Base-by-base conservation (phyloP, 2,329 filamentous ascomycete species). In the Trichoderma aggressivum region DNA sequence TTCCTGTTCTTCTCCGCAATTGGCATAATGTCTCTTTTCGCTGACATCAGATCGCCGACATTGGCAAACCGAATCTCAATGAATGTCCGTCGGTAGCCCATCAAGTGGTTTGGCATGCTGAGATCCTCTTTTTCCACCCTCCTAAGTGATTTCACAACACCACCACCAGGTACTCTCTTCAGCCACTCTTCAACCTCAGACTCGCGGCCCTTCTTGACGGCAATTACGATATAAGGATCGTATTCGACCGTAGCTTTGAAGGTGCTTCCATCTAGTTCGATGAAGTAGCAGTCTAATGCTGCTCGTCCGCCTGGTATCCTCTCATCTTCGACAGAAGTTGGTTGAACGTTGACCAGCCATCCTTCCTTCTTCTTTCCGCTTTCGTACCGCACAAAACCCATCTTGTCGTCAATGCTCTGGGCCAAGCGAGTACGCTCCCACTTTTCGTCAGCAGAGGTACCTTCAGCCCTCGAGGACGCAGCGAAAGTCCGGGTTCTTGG, bases 171-270 rank as follows among this genome's bases (percentile, higher is more conserved):
- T 82, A 97, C 83, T 81, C 92, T 82, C 89, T 93, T 87, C 74
- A 93, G 89, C 94, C 94, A 99, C 83, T 99, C 96, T 80, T 99
- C 97, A 2, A 97, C 96, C 81, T 99, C 97, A 65, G 89, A 88
- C 83, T 99, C 97, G 76, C 90, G 90, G 8, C 94, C 93, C 78
- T 91, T 92, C 81, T 94, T 96, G 66, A 94, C 93, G 0, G 94
- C 95, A 67, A 99, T 89, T 72, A 99, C 83, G 76, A 99, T 97
- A 84, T 99, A 99, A 0, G 96, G 96, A 76, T 98, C 94, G 80
- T 97, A 98, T 83, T 97, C 94, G 74, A 99, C 84, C 0, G 94
- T 98, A 12, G 96, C 94, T 81, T 99, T 99, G 87, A 99, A 99
- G 6, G 92, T 95, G 62, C 91, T 89, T 16, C 93, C 88, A 77